A percentile compares a stretch with the other conserved stretches of the same genome.
Evolutionary conservation across 495 filamentous ascomycete genomes (phyloP).

Genomic region (Xylaria intraflava): DNA sequence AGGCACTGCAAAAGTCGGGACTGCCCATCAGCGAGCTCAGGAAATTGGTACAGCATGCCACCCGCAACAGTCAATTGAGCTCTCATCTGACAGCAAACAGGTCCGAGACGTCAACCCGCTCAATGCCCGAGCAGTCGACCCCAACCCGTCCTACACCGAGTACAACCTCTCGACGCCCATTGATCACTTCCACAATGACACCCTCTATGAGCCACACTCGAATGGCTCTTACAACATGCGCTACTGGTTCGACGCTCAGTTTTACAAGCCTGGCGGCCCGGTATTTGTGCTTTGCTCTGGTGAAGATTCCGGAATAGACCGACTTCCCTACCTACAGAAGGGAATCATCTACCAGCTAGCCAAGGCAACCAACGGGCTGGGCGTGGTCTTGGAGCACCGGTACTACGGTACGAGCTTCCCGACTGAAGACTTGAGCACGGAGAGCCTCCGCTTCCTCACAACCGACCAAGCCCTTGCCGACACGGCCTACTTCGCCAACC

Average conservation of each 20-base stretch:
- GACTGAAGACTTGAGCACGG: constrained; percentile 49
- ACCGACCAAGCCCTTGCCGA: constrained; percentile 72
- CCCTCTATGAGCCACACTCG: constrained; percentile 61
- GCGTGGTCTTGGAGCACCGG: constrained; percentile 68
- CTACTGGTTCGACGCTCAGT: constrained; percentile 65
- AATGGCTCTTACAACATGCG: constrained; percentile 53
- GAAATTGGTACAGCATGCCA: constrained; percentile 6
- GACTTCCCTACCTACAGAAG: constrained; percentile 61
- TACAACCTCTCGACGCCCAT: constrained; percentile 61
- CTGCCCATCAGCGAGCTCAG: constrained; percentile 13
- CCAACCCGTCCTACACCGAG: constrained; percentile 43
- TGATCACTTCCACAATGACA: constrained; percentile 70
- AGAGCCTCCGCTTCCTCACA: constrained; percentile 65
- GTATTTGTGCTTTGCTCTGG: constrained; percentile 65
- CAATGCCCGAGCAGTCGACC: constrained; percentile 30
- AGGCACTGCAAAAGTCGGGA: constrained; percentile 10
- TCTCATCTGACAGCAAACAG: neutral
- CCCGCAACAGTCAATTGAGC: neutral
- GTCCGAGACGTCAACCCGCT: constrained; percentile 7
- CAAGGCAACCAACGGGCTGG: constrained; percentile 58
- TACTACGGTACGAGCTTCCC: constrained; percentile 65
- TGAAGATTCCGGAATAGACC: constrained; percentile 50
- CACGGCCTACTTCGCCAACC: constrained; percentile 61
- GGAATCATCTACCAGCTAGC: constrained; percentile 60
- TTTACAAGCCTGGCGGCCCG: constrained; percentile 63